A percentile compares a stretch with the other conserved stretches of the same genome.
Conservation (phyloP, 306 rosid genomes). For the Corylus heterophylla region DNA sequence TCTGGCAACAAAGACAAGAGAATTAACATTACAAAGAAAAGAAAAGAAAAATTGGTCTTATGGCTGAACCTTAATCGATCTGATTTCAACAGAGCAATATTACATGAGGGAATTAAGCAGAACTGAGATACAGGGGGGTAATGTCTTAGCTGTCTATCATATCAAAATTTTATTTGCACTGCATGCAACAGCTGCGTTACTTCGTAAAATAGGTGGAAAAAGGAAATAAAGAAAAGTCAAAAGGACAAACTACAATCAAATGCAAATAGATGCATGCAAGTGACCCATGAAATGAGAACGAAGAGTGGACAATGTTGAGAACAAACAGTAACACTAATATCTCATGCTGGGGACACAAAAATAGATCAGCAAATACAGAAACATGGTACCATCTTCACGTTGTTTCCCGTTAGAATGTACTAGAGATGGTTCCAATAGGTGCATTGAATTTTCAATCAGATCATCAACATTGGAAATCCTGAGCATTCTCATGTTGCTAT, state of each 20-base stretch:
- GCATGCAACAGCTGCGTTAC: not conserved
- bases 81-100: too few relatives aligned
- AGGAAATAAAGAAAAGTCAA: not conserved
- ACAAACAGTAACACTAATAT: not conserved
- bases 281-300: not conserved
- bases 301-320: not conserved
- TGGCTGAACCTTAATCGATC: too few relatives aligned
- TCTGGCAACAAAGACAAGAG: too few relatives aligned
- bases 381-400: slow-evolving; percentile 13
- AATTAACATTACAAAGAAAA: too few relatives aligned
- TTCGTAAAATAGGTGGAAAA: not conserved
- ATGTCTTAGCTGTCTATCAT: not conserved
- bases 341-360: not conserved
- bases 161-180: not conserved
- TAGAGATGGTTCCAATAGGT: slow-evolving; percentile 5
- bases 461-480: not conserved
- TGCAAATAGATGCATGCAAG: not conserved
- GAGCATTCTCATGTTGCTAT: slow-evolving; percentile 21
- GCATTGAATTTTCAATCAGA: slow-evolving; percentile 4
- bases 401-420: slow-evolving; percentile 10
- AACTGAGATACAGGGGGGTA: not conserved
- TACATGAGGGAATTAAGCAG: not conserved
- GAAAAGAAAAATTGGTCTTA: too few relatives aligned
- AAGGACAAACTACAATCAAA: not conserved
- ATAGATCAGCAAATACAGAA: not conserved